Percentiles rank a stretch among this genome's conserved stretches.
Evolutionary conservation across 1,139 yeast genomes (phyloP).

Genomic region (Lizanozyma gosingica): DNA sequence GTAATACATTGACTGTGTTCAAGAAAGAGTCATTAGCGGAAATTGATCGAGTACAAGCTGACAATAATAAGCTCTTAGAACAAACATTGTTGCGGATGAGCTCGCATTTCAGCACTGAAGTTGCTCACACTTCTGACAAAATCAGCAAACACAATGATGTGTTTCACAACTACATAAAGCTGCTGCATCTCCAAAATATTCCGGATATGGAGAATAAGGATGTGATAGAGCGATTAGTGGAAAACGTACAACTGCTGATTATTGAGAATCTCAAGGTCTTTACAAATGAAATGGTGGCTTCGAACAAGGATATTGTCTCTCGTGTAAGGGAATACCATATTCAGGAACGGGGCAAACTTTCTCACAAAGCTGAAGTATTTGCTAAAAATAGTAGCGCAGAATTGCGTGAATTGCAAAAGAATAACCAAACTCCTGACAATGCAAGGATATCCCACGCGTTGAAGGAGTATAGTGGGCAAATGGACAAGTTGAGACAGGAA

Average conservation of each 20-base stretch:
- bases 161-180: neutral
- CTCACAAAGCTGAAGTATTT: neutral
- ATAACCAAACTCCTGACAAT: neutral
- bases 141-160: neutral
- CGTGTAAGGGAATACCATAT: neutral
- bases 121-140: neutral
- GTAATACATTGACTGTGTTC: neutral
- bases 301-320: neutral
- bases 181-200: neutral
- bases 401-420: too few relatives aligned
- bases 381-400: neutral
- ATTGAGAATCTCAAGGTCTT: neutral
- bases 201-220: neutral
- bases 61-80: neutral
- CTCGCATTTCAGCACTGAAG: neutral
- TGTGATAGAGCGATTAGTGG: neutral
- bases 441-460: too few relatives aligned
- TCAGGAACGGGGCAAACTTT: neutral
- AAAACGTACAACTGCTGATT: neutral
- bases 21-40: neutral
- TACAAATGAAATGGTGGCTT: neutral
- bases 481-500: neutral
- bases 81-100: neutral
- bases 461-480: neutral
- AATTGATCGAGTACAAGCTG: neutral